These are phyloP conservation scores for Zygosaccharomyces sapae DNA, from an alignment of 1,139 yeast species.

Conservation along the genomic window DNA sequence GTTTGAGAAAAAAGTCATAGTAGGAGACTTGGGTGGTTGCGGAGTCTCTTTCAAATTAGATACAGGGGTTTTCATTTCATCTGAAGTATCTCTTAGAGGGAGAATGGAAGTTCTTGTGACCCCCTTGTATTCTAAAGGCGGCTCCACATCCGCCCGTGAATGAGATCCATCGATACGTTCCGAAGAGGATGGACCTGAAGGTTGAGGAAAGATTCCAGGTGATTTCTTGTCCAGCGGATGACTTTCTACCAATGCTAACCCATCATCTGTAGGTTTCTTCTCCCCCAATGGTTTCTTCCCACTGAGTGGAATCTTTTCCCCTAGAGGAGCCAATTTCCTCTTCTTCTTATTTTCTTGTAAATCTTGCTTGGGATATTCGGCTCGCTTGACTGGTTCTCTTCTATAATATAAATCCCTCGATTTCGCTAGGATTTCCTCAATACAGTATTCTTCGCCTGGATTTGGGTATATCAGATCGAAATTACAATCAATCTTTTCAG, in stretches of 20 bases:
- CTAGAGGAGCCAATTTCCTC: conserved; percentile 10
- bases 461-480: conserved; percentile 52
- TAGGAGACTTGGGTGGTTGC: conserved; percentile 54
- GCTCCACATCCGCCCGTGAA: neutral
- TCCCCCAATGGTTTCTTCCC: conserved; percentile 10
- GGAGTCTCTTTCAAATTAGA: conserved; percentile 11
- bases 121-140: neutral
- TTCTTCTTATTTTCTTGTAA: conserved; percentile 8
- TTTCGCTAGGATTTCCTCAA: conserved; percentile 60
- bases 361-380: neutral
- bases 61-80: conserved; percentile 10
- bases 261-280: conserved; percentile 4
- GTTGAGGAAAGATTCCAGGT: conserved; percentile 7
- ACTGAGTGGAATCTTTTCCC: conserved; percentile 8
- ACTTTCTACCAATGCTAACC: conserved; percentile 2
- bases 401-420: conserved; percentile 38
- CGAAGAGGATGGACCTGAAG: neutral
- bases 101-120: conserved; percentile 27
- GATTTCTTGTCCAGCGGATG: neutral
- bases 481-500: conserved; percentile 65
- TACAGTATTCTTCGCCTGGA: conserved; percentile 49
- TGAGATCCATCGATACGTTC: neutral
- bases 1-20: conserved; percentile 71
- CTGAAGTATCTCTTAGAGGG: conserved; percentile 29
- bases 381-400: neutral